Evolutionary conservation across 2,329 filamentous ascomycete species (phyloP).

Genomic region (Colletotrichum australisinense): DNA sequence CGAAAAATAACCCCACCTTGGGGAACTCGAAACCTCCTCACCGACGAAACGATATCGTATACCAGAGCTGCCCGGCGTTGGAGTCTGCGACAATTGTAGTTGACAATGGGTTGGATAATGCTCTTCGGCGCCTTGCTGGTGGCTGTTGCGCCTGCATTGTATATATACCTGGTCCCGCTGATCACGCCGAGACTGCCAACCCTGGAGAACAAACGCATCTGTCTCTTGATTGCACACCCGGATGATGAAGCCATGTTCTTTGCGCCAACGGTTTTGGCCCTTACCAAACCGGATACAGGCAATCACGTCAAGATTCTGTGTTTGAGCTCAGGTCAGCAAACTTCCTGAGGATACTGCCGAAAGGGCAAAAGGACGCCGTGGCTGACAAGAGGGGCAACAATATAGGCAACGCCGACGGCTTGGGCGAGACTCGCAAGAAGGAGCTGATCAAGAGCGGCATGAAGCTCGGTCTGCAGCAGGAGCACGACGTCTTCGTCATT

Average conservation of each 20-base stretch:
- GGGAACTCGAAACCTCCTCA: not conserved
- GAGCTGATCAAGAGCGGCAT: constrained; percentile 87
- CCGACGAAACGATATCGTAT: constrained; percentile 1
- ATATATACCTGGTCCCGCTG: constrained; percentile 62
- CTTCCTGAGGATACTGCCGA: constrained; percentile 32
- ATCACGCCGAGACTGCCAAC: constrained; percentile 68
- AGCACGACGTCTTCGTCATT: constrained; percentile 87
- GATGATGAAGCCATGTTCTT: constrained; percentile 99
- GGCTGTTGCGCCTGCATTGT: constrained; percentile 60
- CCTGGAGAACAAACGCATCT: constrained; percentile 85
- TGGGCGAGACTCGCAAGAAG: constrained; percentile 84
- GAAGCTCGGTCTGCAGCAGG: constrained; percentile 77
- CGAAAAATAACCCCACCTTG: constrained; percentile 21
- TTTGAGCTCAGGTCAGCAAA: constrained; percentile 77
- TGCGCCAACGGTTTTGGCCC: constrained; percentile 85
- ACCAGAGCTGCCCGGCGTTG: not conserved
- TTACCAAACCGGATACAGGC: constrained; percentile 81
- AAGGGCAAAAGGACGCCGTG: constrained; percentile 7
- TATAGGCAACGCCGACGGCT: constrained; percentile 83
- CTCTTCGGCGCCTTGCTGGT: constrained; percentile 40
- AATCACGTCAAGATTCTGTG: constrained; percentile 97
- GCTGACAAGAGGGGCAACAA: constrained; percentile 13
- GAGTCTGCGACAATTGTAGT: not conserved
- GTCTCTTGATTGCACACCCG: constrained; percentile 93
- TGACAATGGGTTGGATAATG: constrained; percentile 39